phyloP scores from a whole-genome alignment of 192 early-diverging fungal genomes.

The Phycomyces nitens region DNA sequence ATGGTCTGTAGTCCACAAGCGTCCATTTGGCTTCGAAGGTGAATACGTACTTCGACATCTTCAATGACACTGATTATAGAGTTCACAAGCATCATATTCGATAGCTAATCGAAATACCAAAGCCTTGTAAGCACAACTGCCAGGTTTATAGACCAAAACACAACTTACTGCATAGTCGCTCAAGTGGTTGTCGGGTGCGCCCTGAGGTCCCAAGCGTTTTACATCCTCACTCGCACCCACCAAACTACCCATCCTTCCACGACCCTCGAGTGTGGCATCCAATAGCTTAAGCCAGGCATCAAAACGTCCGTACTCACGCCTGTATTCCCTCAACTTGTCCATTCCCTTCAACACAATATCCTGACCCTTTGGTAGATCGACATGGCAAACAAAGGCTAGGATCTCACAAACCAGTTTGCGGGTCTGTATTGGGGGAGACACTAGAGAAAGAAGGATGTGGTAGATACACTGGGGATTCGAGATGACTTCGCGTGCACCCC shows the following conservation, averaged over 20 bases:
- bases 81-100: constrained; percentile 75
- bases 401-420: constrained; percentile 73
- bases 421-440: constrained; percentile 69
- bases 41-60: constrained; percentile 70
- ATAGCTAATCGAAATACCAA: constrained; percentile 39
- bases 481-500: constrained; percentile 76
- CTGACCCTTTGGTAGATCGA: constrained; percentile 74
- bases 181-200: constrained; percentile 65
- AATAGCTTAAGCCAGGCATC: constrained; percentile 78
- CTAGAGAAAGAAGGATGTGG: constrained; percentile 68
- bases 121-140: not conserved
- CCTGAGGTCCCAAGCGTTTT: constrained; percentile 52
- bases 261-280: constrained; percentile 73
- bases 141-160: not conserved
- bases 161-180: constrained; percentile 64
- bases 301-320: constrained; percentile 58
- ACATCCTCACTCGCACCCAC: constrained; percentile 73
- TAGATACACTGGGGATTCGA: constrained; percentile 68
- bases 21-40: constrained; percentile 70
- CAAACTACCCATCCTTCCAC: constrained; percentile 74
- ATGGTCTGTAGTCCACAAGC: constrained; percentile 68
- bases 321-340: constrained; percentile 70
- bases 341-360: constrained; percentile 72
- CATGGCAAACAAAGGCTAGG: constrained; percentile 72
- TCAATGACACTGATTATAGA: constrained; percentile 68